phyloP scores from a whole-genome alignment of 2,329 filamentous ascomycete genomes.

The Trichoderma hamatum region DNA sequence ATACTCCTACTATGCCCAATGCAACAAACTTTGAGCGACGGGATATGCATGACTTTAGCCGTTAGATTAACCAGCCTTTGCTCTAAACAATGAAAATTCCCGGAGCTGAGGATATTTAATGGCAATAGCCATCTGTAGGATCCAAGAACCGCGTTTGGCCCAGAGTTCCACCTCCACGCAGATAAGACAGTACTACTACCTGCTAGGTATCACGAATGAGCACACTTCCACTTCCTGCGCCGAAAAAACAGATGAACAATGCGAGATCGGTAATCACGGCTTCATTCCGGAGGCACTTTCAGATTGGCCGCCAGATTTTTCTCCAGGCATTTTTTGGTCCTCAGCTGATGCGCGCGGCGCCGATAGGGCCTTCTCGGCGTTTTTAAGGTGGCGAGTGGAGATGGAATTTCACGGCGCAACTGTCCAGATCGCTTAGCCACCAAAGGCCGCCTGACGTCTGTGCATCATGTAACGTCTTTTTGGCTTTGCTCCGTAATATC shows the following conservation, averaged over 20 bases:
- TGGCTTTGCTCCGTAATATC: background rate
- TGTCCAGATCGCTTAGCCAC: background rate
- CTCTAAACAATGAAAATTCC: background rate
- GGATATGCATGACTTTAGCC: background rate
- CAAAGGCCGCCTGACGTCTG: background rate
- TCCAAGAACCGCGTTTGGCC: background rate
- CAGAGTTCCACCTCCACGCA: background rate
- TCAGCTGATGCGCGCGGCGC: background rate
- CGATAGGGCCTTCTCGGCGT: background rate
- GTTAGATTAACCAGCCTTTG: background rate
- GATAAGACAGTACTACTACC: background rate
- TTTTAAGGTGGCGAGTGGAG: background rate
- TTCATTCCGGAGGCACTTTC: slow-evolving; percentile 23
- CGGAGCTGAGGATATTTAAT: slow-evolving; percentile 16
- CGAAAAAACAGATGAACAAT: background rate
- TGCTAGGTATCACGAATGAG: background rate
- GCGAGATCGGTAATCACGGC: slow-evolving; percentile 16
- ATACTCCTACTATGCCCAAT: background rate
- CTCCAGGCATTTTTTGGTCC: background rate
- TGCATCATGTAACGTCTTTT: background rate
- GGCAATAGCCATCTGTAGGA: background rate
- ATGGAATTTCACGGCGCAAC: background rate
- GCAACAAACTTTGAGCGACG: background rate
- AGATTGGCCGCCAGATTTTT: background rate
- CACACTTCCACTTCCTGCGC: background rate